Conservation (phyloP, 176 grass and related monocot species). For the Aegilops tauschii region DNA sequence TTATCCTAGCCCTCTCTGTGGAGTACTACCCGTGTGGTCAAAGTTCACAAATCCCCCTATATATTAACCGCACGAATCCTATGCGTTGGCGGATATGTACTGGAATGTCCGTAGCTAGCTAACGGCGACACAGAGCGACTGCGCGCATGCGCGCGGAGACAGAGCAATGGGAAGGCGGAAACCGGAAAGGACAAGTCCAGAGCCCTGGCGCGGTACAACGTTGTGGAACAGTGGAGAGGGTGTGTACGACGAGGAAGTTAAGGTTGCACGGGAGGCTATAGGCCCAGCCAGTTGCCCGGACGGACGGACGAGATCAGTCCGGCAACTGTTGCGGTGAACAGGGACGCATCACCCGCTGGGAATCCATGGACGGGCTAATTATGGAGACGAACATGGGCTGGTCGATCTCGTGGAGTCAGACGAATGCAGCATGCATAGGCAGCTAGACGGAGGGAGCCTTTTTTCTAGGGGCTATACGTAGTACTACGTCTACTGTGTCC, state of each 20-base stretch:
- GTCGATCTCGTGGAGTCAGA: conserved; percentile 26
- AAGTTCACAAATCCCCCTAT: background rate
- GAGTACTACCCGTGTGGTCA: background rate
- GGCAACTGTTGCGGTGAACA: conserved; percentile 34
- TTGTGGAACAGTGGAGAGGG: background rate
- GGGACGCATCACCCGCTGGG: conserved; percentile 31
- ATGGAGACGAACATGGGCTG: conserved; percentile 46
- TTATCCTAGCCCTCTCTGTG: background rate
- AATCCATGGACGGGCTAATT: conserved; percentile 26
- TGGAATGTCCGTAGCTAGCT: background rate
- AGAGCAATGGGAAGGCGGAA: conserved; percentile 28
- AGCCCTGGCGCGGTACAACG: conserved; percentile 16
- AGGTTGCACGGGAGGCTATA: conserved; percentile 38
- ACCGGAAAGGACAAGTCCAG: conserved; percentile 49
- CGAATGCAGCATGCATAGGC: background rate
- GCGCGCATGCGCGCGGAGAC: background rate
- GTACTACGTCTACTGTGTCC: background rate
- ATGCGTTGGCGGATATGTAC: background rate
- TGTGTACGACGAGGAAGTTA: conserved; percentile 41
- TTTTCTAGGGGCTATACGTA: conserved; percentile 11
- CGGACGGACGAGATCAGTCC: conserved; percentile 20
- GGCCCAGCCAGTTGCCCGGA: conserved; percentile 17
- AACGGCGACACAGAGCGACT: background rate
- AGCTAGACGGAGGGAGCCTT: background rate
- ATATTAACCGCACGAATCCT: background rate